These are phyloP conservation scores for Ricinus communis DNA, from an alignment of 345 rosid genomes.

Conservation along the genomic window DNA sequence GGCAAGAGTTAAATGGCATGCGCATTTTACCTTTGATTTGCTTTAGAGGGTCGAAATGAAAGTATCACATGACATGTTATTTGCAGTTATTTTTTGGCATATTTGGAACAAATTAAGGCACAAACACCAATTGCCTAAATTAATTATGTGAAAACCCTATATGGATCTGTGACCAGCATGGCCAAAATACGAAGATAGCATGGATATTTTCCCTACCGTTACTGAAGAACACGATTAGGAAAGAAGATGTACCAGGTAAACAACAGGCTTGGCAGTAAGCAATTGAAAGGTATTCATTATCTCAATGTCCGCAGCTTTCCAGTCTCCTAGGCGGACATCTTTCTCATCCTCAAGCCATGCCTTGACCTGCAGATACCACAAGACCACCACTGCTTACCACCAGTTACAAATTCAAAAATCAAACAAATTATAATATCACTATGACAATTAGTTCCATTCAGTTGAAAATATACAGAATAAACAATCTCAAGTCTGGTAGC, in stretches of 20 bases:
- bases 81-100: not conserved
- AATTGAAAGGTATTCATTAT: constrained; percentile 86
- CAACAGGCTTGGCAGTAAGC: constrained; percentile 97
- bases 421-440: not conserved
- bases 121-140: no score
- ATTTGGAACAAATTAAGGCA: not conserved
- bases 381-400: constrained; percentile 3
- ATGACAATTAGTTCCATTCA: not conserved
- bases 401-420: constrained; percentile 7
- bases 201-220: not conserved
- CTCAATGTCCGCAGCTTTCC: constrained; percentile 97
- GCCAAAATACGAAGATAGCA: constrained; percentile 1
- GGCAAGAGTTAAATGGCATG: no score
- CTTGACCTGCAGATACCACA: constrained; percentile 55
- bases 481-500: not conserved
- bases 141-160: not conserved
- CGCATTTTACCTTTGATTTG: not conserved
- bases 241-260: constrained; percentile 67
- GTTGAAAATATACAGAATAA: not conserved
- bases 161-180: not conserved
- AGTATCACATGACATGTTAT: not conserved
- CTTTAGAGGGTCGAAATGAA: no score
- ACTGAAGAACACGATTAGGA: not conserved
- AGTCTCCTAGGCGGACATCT: constrained; percentile 90
- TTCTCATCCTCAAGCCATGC: constrained; percentile 81